Percentiles rank a stretch among this genome's conserved stretches.
phyloP scores from a whole-genome alignment of 1,284 basidiomycete genomes.

The Cutaneotrichosporon daszewskae region DNA sequence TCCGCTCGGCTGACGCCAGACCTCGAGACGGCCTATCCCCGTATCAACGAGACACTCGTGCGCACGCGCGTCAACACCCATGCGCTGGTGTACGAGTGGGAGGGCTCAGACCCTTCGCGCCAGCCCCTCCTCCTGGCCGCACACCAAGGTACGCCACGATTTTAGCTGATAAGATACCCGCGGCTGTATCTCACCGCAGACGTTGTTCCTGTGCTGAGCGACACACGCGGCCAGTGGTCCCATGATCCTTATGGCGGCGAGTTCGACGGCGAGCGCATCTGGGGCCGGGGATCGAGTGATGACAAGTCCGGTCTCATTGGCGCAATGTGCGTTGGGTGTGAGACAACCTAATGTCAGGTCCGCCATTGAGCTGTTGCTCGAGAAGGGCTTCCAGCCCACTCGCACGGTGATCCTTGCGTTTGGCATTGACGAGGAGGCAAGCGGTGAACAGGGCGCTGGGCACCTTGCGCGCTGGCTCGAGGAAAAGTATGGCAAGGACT shows the following conservation, averaged over 20 bases:
- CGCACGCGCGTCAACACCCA: conserved; percentile 60
- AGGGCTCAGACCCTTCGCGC: conserved; percentile 54
- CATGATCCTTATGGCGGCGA: conserved; percentile 62
- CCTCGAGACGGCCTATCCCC: conserved; percentile 43
- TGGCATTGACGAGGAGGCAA: conserved; percentile 66
- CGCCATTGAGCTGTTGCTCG: conserved; percentile 56
- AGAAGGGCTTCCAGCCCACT: conserved; percentile 52
- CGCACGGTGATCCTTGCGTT: conserved; percentile 59
- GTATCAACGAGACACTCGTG: conserved; percentile 51
- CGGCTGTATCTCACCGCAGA: conserved; percentile 48
- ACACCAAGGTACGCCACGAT: conserved; percentile 54
- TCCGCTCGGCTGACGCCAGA: conserved; percentile 24
- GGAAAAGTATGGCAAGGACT: conserved; percentile 56
- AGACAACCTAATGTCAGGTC: conserved; percentile 42
- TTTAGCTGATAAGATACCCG: conserved; percentile 42
- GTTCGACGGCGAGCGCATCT: conserved; percentile 57
- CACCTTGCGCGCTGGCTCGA: conserved; percentile 53
- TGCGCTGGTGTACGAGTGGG: conserved; percentile 61
- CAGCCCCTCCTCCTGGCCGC: conserved; percentile 63
- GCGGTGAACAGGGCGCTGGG: conserved; percentile 55
- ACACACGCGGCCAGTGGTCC: conserved; percentile 55
- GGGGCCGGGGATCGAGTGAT: conserved; percentile 62
- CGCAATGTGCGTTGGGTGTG: conserved; percentile 48
- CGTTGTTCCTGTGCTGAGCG: conserved; percentile 57
- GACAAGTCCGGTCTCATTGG: conserved; percentile 61